Evolutionary conservation across 257 asterid species (phyloP).

Genomic region (Osmanthus fragrans): DNA sequence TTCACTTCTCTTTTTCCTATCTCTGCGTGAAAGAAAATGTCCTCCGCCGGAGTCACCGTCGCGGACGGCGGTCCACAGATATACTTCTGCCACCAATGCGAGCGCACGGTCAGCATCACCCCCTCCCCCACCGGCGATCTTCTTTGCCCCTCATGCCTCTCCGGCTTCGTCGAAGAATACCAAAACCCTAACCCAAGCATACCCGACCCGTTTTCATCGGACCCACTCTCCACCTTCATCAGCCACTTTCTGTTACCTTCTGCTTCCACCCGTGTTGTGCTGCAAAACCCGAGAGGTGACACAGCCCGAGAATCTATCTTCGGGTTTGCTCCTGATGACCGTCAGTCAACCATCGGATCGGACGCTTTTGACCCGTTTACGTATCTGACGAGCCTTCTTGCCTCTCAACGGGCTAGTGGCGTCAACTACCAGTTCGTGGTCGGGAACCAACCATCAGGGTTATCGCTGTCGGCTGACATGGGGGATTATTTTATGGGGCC

Average conservation of each 20-base stretch:
- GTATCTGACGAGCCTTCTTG: conserved; percentile 42
- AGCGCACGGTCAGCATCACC: conserved; percentile 49
- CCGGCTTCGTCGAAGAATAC: conserved; percentile 68
- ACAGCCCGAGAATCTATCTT: conserved; percentile 18
- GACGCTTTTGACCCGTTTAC: conserved; percentile 50
- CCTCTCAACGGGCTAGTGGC: conserved; percentile 60
- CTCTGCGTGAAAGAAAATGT: conserved; percentile 26
- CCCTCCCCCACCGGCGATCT: conserved; percentile 54
- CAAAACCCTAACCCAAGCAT: conserved; percentile 41
- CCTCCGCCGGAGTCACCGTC: conserved; percentile 64
- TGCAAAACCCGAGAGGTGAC: conserved; percentile 17
- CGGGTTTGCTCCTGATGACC: conserved; percentile 47
- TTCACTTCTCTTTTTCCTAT: background rate
- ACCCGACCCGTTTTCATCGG: conserved; percentile 33
- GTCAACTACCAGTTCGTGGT: conserved; percentile 54
- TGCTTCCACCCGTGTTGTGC: conserved; percentile 23
- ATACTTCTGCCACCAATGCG: conserved; percentile 80
- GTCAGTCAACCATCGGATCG: background rate
- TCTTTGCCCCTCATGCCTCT: conserved; percentile 65
- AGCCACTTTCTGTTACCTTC: conserved; percentile 36
- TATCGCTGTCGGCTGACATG: conserved; percentile 36
- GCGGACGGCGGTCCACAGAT: conserved; percentile 56
- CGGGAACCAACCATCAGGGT: conserved; percentile 32
- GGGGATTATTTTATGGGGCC: conserved; percentile 78
- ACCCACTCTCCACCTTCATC: conserved; percentile 39